Base-by-base conservation (phyloP, 805 yeast genomes). In the Spathaspora hagerdaliae region DNA sequence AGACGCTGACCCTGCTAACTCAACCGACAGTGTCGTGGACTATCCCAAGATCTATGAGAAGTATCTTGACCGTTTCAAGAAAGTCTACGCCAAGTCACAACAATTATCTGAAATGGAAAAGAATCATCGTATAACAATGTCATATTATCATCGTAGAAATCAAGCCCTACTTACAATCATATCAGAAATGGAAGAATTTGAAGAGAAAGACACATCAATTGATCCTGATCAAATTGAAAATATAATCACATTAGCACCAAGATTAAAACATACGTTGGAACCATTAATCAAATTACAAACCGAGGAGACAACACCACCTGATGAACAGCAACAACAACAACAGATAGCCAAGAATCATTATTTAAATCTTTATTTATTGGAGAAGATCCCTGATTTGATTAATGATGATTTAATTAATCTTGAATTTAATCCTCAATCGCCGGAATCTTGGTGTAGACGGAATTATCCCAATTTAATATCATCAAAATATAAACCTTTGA, bases 361-460 rank as follows among this genome's bases (percentile, higher is more conserved):
- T 13, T 49, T 63, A 7, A 61, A 64, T 42, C 52, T 69, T 8
- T 58, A 60, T 24, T 50, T 69, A n/a, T 53, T 50, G n/a, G 77
- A 71, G 43, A 49, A 60, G 34, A 52, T 70, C 2, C 65, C 75
- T 2, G 77, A 70, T 11, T 52, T 69, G 15, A 51, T 61, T 14
- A 54, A 61, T 37, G 77, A 71, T 49, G 75, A 71, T 43, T 49
- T 65, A 36, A 61, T 60, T 31, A 47, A 54, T 11, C 49, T 64
- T 2, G 74, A 70, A 45, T 45, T 54, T n/a, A 71, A 71, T 44
- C 76, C 76, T 0, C 73, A 69, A 52, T 65, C 60, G 38, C 53
- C 60, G 3, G 71, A 67, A 13, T 54, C 61, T 53, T 71, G 75
- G 75, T 49, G 61, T 26, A 54, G 73, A 31, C 56, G 75, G 37